Evolutionary conservation across 2,329 filamentous ascomycete species (phyloP), one percentile per base, ranked within the genome.

Genomic region (Beauveria pseudobassiana): DNA sequence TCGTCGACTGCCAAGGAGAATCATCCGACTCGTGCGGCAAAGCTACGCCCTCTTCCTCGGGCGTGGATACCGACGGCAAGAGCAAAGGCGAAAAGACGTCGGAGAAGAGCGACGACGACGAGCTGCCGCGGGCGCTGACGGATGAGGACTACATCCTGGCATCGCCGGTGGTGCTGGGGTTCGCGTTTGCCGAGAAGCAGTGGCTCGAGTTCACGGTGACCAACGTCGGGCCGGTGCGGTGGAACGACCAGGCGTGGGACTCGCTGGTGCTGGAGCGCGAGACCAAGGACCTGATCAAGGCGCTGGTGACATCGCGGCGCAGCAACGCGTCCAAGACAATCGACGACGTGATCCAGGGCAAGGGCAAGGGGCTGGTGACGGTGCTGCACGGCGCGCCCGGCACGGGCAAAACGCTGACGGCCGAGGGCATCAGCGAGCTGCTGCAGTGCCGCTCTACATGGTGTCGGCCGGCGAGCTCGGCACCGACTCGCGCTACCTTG

Each of bases 121-220:
- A 70, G 3, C 69, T 68, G 18, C 38, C 46, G 10, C 81, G 80
- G 1, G 78, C 83, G 22, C 93, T 95, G 71, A 89, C 82, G 0
- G 90, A 95, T 54, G 91, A 96, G 64, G 90, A 96, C 67, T 87
- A 95, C 26, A 78, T 96, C 6, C 87, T 96, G 54, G 87, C 91
- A 2, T 93, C 90, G 2, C 89, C 92, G 0, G 87, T 96, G 0
- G 90, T 96, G 0, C 82, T 96, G 1, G 93, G 92, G 0, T 96
- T 96, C 68, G 85, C 90, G 1, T 96, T 96, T 72, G 86, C 85
- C 1, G 91, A 96, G 74, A 96, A 96, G 75, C 79, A 91, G 10
- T 97, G 92, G 93, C 82, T 96, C 0, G 91, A 96, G 71, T 91
- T 96, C 68, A 87, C 86, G 0, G 87, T 97, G 22, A 90, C 88